Base-by-base conservation (phyloP, 2,329 filamentous ascomycete genomes). In the Chaetomiaceae sp. region DNA sequence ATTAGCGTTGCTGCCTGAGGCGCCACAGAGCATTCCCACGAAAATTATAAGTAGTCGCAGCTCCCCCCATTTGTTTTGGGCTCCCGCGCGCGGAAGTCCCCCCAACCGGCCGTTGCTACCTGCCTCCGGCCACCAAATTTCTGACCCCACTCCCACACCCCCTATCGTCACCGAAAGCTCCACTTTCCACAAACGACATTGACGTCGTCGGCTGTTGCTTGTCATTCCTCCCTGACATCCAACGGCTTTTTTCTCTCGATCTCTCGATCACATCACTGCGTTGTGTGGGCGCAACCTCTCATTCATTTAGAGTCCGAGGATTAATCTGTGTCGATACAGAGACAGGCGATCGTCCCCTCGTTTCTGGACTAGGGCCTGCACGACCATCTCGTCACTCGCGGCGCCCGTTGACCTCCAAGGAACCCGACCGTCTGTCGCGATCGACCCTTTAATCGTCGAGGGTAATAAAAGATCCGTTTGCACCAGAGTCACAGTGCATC, bases 11-110 rank as follows among this genome's bases (percentile, higher is more conserved):
- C 66, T 71, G 70, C 70, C 71, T 72, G 62, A 71, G 67, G 69
- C 62, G 60, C 63, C 31, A 25, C 8, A 37, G 33, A 25, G 44
- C 41, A 44, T 34, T 46, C 51, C 35, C 27, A 60, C 58, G 55
- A 77, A 75, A 78, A 78, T 73, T 79, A 79, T 79, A 79, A 79
- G 70, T 70, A 77, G 69, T 65, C 64, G 66, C 66, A 66, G 70
- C 70, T 74, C 75, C 76, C 77, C 71, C 69, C 71, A 63, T 66
- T 65, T 67, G 67, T 72, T 73, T 71, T 65, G 67, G 70, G 65
- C 66, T 33, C 8, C 64, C 73, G 69, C 70, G 75, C 71, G 74
- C 70, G 74, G 75, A 78, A 77, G 70, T 73, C 69, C 73, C n/a
- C 30, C 74, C 74, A 78, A 78, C 73, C 73, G 72, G 73, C 74